phyloP scores from a whole-genome alignment of 2,329 filamentous ascomycete genomes.

The Xylaria sp. region DNA sequence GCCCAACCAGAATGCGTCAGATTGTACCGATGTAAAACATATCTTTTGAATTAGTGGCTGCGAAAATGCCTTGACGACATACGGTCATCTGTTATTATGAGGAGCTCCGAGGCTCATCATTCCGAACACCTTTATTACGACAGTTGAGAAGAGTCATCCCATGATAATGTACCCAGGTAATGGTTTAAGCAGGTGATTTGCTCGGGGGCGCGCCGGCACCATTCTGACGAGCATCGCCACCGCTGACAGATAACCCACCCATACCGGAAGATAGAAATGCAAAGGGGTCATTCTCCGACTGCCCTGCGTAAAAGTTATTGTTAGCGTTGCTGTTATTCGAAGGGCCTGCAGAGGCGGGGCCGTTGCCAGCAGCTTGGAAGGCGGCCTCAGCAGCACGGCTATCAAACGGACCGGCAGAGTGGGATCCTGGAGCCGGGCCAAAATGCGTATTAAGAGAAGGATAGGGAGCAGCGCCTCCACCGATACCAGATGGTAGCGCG shows the following conservation, averaged over 20 bases:
- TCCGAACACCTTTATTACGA: slow-evolving; percentile 53
- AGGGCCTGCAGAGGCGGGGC: slow-evolving; percentile 78
- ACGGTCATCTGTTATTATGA: slow-evolving; percentile 33
- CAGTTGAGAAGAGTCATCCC: slow-evolving; percentile 33
- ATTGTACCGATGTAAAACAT: slow-evolving; percentile 39
- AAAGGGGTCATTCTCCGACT: slow-evolving; percentile 78
- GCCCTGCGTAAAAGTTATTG: slow-evolving; percentile 76
- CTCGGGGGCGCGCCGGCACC: slow-evolving; percentile 65
- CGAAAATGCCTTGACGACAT: slow-evolving; percentile 38
- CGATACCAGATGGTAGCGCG: slow-evolving; percentile 85
- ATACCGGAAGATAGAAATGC: slow-evolving; percentile 82
- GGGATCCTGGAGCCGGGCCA: slow-evolving; percentile 78
- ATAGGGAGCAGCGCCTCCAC: slow-evolving; percentile 81
- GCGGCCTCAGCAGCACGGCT: slow-evolving; percentile 93
- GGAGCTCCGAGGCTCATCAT: slow-evolving; percentile 53
- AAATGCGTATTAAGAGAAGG: slow-evolving; percentile 85
- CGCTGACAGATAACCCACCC: slow-evolving; percentile 76
- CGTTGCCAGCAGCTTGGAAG: slow-evolving; percentile 88
- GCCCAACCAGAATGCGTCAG: slow-evolving; percentile 16
- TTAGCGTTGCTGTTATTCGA: slow-evolving; percentile 52
- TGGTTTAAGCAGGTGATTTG: slow-evolving; percentile 67
- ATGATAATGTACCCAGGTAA: slow-evolving; percentile 34
- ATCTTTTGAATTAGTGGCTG: slow-evolving; percentile 53
- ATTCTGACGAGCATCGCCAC: slow-evolving; percentile 71
- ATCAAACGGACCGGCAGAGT: slow-evolving; percentile 88